phyloP scores from a whole-genome alignment of 2,329 filamentous ascomycete genomes.

The Neonectria sp. region DNA sequence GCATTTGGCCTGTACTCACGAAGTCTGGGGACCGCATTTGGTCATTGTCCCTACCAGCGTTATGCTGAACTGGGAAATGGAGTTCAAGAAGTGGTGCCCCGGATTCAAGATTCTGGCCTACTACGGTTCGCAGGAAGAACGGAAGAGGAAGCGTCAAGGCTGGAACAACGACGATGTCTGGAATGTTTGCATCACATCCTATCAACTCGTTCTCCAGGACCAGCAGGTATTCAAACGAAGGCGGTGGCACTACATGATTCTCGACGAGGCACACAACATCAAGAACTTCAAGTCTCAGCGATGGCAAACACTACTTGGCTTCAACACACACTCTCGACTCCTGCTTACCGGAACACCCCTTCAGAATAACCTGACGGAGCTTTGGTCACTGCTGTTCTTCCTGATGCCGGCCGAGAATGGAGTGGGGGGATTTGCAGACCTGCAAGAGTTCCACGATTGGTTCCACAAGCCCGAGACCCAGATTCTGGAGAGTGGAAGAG shows the following conservation, averaged over 20 bases:
- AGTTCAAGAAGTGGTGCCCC: constrained; percentile 99
- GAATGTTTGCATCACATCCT: constrained; percentile 98
- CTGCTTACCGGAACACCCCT: constrained; percentile 94
- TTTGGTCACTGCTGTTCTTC: constrained; percentile 98
- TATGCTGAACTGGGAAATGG: constrained; percentile 99
- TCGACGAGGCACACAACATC: constrained; percentile 99
- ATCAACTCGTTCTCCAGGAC: constrained; percentile 95
- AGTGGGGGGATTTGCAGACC: constrained; percentile 90
- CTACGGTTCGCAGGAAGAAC: constrained; percentile 94
- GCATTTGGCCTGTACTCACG: constrained; percentile 90
- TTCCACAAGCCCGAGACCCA: constrained; percentile 96
- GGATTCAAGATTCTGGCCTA: constrained; percentile 99
- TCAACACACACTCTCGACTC: constrained; percentile 90
- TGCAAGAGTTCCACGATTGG: constrained; percentile 97
- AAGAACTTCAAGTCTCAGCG: constrained; percentile 99
- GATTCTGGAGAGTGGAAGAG: constrained; percentile 93
- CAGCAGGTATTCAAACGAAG: constrained; percentile 93
- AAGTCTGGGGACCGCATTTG: constrained; percentile 95
- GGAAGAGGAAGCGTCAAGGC: constrained; percentile 89
- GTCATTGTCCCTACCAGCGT: constrained; percentile 98
- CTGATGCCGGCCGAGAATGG: constrained; percentile 92
- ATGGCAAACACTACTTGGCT: constrained; percentile 95
- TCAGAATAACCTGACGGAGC: constrained; percentile 95
- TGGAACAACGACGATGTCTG: constrained; percentile 95
- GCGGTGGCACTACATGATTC: constrained; percentile 97